phyloP scores from a whole-genome alignment of 176 grass and related monocot species.

The Rhynchospora pubera region DNA sequence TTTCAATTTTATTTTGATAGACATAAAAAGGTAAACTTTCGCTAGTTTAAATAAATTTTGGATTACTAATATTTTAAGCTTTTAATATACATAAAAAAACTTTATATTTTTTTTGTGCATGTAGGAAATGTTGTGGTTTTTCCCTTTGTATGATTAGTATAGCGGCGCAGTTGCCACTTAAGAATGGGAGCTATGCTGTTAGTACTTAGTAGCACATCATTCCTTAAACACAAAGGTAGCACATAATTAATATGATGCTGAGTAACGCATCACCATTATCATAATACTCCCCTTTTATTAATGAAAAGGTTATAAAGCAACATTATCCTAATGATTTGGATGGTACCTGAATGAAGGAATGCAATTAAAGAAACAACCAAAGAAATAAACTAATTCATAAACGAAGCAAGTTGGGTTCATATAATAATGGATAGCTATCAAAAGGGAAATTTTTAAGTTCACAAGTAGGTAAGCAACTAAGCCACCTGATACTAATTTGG shows the following conservation, averaged over 20 bases:
- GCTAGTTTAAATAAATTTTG: too few species aligned
- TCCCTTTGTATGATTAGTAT: not conserved
- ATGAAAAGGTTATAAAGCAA: not conserved
- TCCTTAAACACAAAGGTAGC: not conserved
- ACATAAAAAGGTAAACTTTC: too few species aligned
- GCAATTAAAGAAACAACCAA: not conserved
- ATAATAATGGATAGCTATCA: not conserved
- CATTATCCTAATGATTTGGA: not conserved
- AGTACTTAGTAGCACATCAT: not conserved
- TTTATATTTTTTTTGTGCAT: too few species aligned
- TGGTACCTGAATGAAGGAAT: not conserved
- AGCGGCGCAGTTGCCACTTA: not conserved
- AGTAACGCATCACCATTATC: not conserved
- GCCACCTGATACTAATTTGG: not conserved
- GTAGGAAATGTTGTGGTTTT: too few species aligned
- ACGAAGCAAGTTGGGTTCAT: not conserved
- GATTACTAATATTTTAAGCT: too few species aligned
- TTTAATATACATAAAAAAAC: too few species aligned
- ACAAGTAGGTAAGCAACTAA: slow-evolving; percentile 3
- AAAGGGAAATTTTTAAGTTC: not conserved
- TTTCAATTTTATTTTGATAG: too few species aligned
- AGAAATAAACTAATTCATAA: not conserved
- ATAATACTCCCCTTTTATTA: not conserved
- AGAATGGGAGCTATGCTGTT: not conserved
- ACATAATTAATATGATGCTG: not conserved